Evolutionary conservation across 805 yeast species (phyloP), one percentile per base, ranked within the genome.

Genomic region (Saccharomycopsis fibuligera): DNA sequence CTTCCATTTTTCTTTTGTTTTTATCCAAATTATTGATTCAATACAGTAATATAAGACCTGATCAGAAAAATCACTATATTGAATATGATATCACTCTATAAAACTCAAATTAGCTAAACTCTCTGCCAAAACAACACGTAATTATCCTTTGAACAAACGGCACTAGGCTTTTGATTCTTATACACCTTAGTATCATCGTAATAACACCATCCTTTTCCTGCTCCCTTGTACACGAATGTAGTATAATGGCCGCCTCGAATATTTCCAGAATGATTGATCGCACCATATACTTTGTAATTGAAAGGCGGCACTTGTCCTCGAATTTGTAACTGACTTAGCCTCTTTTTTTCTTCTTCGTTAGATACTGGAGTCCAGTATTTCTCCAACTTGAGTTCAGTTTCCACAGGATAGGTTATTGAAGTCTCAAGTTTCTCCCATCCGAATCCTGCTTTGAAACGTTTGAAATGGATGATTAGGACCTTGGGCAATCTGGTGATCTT

Each of bases 201-300:
- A 53, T 80, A 77, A 58, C 86, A 79, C 96, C 96, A 89, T 1
- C 81, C 83, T 45, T 68, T 68, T 35, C 60, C 64, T 19, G 62
- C 61, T 23, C 79, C 80, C 58, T 86, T 86, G 60, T 79, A 68
- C 3, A 86, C 91, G 60, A 72, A 86, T 1, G 95, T 69, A 0
- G 96, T 90, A 64, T 90, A 90, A 64, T 90, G 97, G 0, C 97
- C 97, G 6, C 90, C 85, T 37, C 81, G 76, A 35, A 90, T 69
- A 35, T 84, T 80, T 10, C 97, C 97, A 53, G 68, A 79, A 63
- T 90, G 97, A 56, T 86, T 81, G 14, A 87, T 87, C 1, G 89
- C 96, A 0, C 86, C 96, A 58, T 77, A 83, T 21, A 90, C 63
- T 53, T 76, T 76, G 62, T 89, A 90, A 24, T 74, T 69, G 65